Evolutionary conservation across 305 asterid genomes (phyloP).

Genomic region (Fraxinus floribunda): DNA sequence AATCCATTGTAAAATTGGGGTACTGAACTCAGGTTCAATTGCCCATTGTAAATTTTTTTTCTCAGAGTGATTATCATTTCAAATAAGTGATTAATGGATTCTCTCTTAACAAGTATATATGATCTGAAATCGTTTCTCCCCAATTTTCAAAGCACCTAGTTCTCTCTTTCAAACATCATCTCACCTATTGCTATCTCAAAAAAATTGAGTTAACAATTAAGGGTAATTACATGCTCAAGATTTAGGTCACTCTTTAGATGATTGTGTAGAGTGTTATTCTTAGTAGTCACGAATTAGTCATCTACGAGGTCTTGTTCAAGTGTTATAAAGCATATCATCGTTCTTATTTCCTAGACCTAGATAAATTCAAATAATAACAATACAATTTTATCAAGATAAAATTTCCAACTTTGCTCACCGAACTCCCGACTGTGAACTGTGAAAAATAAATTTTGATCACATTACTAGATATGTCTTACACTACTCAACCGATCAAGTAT

Average conservation of each 20-base stretch:
- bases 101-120: background rate
- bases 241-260: background rate
- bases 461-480: background rate
- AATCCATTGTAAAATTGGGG: background rate
- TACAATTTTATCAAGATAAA: background rate
- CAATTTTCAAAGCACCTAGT: background rate
- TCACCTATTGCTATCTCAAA: background rate
- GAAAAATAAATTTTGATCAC: background rate
- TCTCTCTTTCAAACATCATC: background rate
- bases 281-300: background rate
- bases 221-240: background rate
- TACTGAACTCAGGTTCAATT: background rate
- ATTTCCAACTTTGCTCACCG: background rate
- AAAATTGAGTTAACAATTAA: background rate
- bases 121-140: background rate
- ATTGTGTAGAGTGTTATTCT: background rate
- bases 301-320: background rate
- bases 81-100: background rate
- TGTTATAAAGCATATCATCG: background rate
- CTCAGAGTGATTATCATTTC: background rate
- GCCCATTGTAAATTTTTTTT: background rate
- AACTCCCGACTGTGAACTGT: background rate
- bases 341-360: background rate
- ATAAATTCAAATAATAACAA: background rate
- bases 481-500: background rate